Evolutionary conservation across 257 asterid genomes (phyloP).

Genomic region (Solanum dulcamara): DNA sequence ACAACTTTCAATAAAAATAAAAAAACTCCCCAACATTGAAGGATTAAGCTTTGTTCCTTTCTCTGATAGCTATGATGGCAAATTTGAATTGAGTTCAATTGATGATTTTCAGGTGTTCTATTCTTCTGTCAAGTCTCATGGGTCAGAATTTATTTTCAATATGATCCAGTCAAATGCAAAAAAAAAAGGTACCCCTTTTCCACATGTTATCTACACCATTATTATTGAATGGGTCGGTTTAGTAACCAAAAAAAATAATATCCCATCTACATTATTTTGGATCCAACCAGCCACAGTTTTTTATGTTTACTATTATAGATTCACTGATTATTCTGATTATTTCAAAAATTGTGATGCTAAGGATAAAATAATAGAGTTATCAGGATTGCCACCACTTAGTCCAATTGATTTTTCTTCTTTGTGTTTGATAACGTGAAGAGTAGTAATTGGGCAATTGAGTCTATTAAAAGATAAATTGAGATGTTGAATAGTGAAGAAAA

Average conservation of each 20-base stretch:
- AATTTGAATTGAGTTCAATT: no score
- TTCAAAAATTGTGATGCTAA: neutral
- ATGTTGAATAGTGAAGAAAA: neutral
- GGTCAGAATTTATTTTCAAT: neutral
- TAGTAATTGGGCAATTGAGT: neutral
- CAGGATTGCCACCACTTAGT: neutral
- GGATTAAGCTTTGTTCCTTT: no score
- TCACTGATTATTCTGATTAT: neutral
- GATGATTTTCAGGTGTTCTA: no score
- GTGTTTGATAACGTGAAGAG: neutral
- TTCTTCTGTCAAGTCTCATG: neutral
- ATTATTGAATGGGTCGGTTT: neutral
- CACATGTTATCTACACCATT: neutral
- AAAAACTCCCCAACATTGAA: no score
- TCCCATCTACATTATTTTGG: slow-evolving; percentile 1
- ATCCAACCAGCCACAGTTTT: slow-evolving; percentile 3
- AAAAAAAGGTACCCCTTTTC: neutral
- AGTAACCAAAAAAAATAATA: neutral
- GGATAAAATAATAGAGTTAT: neutral
- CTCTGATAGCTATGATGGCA: no score
- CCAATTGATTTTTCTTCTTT: neutral
- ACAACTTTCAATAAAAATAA: no score
- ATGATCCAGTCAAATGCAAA: neutral
- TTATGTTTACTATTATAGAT: slow-evolving; percentile 2
- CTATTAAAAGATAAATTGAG: neutral